Evolutionary conservation across 805 yeast genomes (phyloP).

Genomic region (Pichia deserticola): DNA sequence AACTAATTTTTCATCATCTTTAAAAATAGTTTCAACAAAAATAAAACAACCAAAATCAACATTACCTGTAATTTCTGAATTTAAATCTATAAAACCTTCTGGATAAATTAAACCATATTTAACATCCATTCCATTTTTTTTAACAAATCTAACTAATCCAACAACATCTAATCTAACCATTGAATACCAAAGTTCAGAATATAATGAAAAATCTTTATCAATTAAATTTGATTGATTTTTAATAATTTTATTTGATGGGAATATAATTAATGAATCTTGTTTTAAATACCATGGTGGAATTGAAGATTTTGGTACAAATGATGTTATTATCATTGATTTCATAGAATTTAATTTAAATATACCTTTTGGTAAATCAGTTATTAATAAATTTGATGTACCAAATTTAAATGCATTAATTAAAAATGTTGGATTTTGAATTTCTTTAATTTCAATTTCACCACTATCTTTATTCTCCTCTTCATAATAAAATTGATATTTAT

Average conservation of each 20-base stretch:
- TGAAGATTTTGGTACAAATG: conserved; percentile 39
- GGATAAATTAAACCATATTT: conserved; percentile 12
- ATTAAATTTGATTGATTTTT: neutral
- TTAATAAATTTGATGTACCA: conserved; percentile 50
- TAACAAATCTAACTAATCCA: conserved; percentile 61
- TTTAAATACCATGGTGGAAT: conserved; percentile 55
- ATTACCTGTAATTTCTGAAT: conserved; percentile 15
- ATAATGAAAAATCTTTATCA: conserved; percentile 31
- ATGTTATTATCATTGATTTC: conserved; percentile 58
- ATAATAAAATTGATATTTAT: conserved; percentile 3
- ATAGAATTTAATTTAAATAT: conserved; percentile 29
- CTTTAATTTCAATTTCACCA: conserved; percentile 25
- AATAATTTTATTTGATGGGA: conserved; percentile 14
- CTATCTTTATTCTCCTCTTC: conserved; percentile 12
- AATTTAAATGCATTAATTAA: conserved; percentile 50
- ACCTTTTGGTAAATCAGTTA: conserved; percentile 40
- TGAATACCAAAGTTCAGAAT: conserved; percentile 45
- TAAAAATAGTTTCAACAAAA: conserved; percentile 55
- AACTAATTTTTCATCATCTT: conserved; percentile 50
- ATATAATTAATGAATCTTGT: conserved; percentile 50
- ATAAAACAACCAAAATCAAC: conserved; percentile 35
- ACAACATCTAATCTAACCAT: conserved; percentile 39
- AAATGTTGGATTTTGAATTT: conserved; percentile 19
- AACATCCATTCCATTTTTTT: conserved; percentile 31
- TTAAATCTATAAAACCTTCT: conserved; percentile 19